These are phyloP conservation scores for Panicum hallii DNA, from an alignment of 202 grass and related monocot species.

Conservation along the genomic window DNA sequence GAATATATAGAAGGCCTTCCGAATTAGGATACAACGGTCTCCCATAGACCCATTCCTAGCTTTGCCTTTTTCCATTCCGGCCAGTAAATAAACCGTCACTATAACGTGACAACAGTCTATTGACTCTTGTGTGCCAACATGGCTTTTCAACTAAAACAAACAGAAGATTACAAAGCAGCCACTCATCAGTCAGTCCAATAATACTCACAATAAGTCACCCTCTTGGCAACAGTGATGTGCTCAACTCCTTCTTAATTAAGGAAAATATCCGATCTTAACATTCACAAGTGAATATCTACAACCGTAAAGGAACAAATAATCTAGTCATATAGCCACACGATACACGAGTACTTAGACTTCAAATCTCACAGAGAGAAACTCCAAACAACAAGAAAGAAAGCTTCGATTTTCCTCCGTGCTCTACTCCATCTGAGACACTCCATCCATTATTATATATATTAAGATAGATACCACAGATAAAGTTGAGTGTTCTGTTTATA, in stretches of 20 bases:
- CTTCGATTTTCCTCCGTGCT: not conserved
- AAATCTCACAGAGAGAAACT: too few relatives aligned
- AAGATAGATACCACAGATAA: not conserved
- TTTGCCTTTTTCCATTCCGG: not conserved
- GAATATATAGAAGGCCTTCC: not conserved
- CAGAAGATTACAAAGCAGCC: not conserved
- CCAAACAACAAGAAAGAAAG: too few relatives aligned
- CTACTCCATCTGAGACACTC: not conserved
- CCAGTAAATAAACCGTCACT: not conserved
- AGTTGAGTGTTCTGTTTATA: not conserved
- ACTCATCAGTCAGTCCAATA: not conserved
- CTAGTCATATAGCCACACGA: too few relatives aligned
- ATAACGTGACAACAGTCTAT: conserved; percentile 5
- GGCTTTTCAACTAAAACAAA: not conserved
- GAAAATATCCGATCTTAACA: too few relatives aligned
- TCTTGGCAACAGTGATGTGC: not conserved
- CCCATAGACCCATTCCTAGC: not conserved
- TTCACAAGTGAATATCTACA: too few relatives aligned
- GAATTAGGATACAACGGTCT: not conserved
- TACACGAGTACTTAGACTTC: too few relatives aligned
- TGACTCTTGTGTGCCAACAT: not conserved
- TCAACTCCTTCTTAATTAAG: not conserved
- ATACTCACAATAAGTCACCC: not conserved
- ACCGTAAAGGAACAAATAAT: too few relatives aligned
- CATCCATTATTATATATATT: not conserved